phyloP scores from a whole-genome alignment of 1,139 yeast species.

The Saccharomyces pastorianus region DNA sequence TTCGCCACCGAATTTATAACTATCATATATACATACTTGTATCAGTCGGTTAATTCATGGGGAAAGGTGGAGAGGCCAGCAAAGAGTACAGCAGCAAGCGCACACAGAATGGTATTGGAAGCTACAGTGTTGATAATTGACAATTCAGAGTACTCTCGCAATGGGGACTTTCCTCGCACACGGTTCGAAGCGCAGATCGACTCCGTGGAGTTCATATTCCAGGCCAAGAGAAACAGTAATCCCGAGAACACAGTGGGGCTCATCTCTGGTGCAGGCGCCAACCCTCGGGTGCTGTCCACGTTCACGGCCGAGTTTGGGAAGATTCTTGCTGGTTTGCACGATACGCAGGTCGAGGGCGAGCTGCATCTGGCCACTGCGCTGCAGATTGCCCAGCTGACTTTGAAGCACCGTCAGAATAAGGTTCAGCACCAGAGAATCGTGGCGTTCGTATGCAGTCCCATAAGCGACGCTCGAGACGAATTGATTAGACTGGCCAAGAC shows the following conservation, averaged over 20 bases:
- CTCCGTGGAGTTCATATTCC: constrained; percentile 83
- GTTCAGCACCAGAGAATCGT: constrained; percentile 86
- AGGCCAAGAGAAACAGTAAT: constrained; percentile 75
- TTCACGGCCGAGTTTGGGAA: constrained; percentile 84
- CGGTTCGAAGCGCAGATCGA: constrained; percentile 91
- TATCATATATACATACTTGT: neutral
- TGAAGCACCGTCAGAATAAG: constrained; percentile 92
- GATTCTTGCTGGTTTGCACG: constrained; percentile 80
- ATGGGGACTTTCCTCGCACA: constrained; percentile 86
- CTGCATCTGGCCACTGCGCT: constrained; percentile 73
- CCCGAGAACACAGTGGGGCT: constrained; percentile 94
- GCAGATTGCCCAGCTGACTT: constrained; percentile 91
- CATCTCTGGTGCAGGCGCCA: constrained; percentile 79
- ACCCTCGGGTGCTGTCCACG: constrained; percentile 79
- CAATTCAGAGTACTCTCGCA: constrained; percentile 91
- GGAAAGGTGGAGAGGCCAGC: neutral
- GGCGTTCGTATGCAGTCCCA: constrained; percentile 84
- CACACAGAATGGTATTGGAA: constrained; percentile 67
- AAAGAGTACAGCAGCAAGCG: neutral
- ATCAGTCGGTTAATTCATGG: neutral
- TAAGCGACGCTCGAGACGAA: constrained; percentile 49
- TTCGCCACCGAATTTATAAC: constrained; percentile 2
- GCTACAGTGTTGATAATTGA: constrained; percentile 94
- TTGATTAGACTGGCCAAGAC: constrained; percentile 81
- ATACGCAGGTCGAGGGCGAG: constrained; percentile 64